phyloP scores from a whole-genome alignment of 495 filamentous ascomycete species.

The Daldinia concentrica region DNA sequence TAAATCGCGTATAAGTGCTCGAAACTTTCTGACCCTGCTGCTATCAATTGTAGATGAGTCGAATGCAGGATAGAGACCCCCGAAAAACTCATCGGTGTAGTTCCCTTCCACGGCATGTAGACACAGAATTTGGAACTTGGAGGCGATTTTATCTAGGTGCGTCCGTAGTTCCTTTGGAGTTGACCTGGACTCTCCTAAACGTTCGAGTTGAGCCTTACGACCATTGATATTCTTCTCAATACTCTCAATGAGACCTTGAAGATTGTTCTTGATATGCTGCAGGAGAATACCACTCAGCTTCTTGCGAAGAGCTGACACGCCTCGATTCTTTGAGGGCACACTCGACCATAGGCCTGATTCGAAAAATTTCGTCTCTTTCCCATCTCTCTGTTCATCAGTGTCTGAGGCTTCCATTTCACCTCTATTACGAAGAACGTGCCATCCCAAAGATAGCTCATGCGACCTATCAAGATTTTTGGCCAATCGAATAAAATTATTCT shows the following conservation, averaged over 20 bases:
- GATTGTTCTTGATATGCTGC: conserved; percentile 41
- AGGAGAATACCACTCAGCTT: conserved; percentile 48
- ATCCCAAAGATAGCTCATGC: conserved; percentile 63
- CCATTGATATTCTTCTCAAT: conserved; percentile 34
- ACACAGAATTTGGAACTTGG: conserved; percentile 36
- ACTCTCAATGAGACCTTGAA: conserved; percentile 43
- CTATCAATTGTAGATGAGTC: background rate
- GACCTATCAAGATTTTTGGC: conserved; percentile 62
- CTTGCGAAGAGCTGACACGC: conserved; percentile 45
- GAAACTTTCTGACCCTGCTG: conserved; percentile 36
- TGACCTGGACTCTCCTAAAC: conserved; percentile 34
- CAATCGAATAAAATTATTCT: conserved; percentile 58
- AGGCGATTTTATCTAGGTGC: conserved; percentile 38
- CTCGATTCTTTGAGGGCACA: conserved; percentile 39
- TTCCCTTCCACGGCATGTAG: conserved; percentile 38
- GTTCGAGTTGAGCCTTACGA: conserved; percentile 13
- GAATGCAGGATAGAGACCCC: conserved; percentile 14
- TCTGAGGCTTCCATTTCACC: conserved; percentile 52
- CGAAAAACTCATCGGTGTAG: conserved; percentile 38
- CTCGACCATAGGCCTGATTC: conserved; percentile 46
- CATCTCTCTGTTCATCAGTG: conserved; percentile 47
- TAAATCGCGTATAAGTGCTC: conserved; percentile 39
- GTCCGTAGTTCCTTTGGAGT: conserved; percentile 20
- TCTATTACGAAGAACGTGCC: conserved; percentile 74
- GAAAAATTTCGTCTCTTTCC: conserved; percentile 55